Evolutionary conservation across 225 moss, liverwort and hornwort genomes (phyloP).

Genomic region (Antitrichia curtipendula): DNA sequence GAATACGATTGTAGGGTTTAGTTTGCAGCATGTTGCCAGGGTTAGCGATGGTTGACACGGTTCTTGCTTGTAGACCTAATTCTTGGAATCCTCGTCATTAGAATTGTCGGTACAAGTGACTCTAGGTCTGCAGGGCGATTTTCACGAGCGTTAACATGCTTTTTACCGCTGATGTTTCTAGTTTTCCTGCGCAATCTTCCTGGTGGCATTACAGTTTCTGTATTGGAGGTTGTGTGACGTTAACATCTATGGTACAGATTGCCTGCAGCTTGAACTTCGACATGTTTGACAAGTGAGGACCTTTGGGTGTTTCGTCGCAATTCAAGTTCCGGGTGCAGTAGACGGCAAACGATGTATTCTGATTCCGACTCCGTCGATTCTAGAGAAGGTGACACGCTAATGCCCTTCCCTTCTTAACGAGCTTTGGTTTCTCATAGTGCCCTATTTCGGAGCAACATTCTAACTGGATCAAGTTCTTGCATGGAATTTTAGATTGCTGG

Average conservation of each 20-base stretch:
- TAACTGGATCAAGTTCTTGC: neutral
- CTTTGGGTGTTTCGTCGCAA: neutral
- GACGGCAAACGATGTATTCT: constrained; percentile 7
- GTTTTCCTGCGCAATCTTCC: neutral
- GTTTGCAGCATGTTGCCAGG: neutral
- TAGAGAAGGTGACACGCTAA: constrained; percentile 23
- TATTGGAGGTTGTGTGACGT: neutral
- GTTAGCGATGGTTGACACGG: neutral
- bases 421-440: neutral
- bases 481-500: neutral
- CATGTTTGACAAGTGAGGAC: neutral
- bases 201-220: neutral
- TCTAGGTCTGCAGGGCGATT: neutral
- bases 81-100: neutral
- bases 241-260: neutral
- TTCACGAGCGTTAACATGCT: neutral
- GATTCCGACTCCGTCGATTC: constrained; percentile 30
- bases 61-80: neutral
- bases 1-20: neutral
- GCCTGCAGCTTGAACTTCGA: neutral
- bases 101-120: neutral
- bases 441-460: neutral
- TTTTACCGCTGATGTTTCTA: neutral
- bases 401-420: neutral
- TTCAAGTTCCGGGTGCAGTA: neutral